A percentile compares a stretch with the other conserved stretches of the same genome.
Conservation (phyloP, 805 yeast genomes). For the Zygosaccharomyces lentus region DNA sequence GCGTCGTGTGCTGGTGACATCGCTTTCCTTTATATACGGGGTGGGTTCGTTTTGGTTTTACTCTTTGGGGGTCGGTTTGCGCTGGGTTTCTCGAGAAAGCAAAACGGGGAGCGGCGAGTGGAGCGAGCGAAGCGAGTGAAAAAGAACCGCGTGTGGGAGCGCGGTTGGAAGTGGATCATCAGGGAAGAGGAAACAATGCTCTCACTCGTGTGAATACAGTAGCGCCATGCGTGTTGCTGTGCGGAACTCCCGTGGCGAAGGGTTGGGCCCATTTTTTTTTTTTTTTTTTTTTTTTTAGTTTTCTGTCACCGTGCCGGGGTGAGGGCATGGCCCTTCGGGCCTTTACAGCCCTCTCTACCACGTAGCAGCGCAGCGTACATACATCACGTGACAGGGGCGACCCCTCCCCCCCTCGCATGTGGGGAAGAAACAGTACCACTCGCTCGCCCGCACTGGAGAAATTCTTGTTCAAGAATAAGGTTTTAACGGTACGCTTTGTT, state of each 20-base stretch:
- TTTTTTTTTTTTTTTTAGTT: no score
- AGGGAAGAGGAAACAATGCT: not conserved
- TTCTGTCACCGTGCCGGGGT: no score
- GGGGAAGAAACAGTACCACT: no score
- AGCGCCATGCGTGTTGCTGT: no score
- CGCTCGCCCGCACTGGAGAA: no score
- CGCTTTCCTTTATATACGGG: constrained; percentile 4
- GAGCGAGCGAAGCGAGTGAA: not conserved
- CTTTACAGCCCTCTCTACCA: no score
- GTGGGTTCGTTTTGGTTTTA: constrained; percentile 5
- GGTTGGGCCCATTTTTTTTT: not conserved
- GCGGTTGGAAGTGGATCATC: not conserved
- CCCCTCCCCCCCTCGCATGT: no score
- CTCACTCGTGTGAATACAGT: not conserved
- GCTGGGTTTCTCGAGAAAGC: constrained; percentile 7
- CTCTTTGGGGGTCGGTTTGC: constrained; percentile 6
- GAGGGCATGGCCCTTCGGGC: not conserved
- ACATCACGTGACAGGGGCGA: no score
- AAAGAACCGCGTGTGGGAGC: not conserved
- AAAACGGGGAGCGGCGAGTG: not conserved
- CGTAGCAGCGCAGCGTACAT: no score
- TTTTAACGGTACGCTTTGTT: no score
- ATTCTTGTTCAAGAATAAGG: no score
- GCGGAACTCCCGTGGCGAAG: not conserved
- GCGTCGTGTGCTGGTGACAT: not conserved